A percentile compares a stretch with the other conserved stretches of the same genome.
These are phyloP conservation scores for Buxus sempervirens DNA, from an alignment of 164 flowering plant genomes.

Conservation along the genomic window DNA sequence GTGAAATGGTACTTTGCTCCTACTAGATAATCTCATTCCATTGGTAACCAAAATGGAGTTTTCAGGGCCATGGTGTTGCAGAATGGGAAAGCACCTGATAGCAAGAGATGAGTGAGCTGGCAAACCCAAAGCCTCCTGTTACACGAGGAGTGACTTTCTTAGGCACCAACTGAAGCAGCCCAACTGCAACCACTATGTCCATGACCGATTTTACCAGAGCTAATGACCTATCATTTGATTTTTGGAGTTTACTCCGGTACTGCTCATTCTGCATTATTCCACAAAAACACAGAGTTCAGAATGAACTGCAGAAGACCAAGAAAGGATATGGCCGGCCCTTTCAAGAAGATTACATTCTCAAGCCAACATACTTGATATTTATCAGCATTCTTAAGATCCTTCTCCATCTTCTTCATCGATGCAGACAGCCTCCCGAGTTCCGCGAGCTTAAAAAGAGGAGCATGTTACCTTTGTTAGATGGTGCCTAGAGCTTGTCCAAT, in stretches of 20 bases:
- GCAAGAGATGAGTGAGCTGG: slow-evolving; percentile 86
- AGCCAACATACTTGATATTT: slow-evolving; percentile 49
- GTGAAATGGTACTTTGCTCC: not conserved
- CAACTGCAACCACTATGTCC: slow-evolving; percentile 88
- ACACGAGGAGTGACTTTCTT: slow-evolving; percentile 93
- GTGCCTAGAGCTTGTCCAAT: no score
- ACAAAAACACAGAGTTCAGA: not conserved
- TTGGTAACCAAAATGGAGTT: not conserved
- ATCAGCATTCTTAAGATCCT: slow-evolving; percentile 56
- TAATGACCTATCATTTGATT: slow-evolving; percentile 79
- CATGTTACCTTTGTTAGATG: not conserved
- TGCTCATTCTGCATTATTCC: slow-evolving; percentile 64
- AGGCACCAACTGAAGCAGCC: slow-evolving; percentile 93
- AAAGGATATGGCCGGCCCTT: not conserved
- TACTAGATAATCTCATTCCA: not conserved
- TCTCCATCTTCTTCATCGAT: slow-evolving; percentile 81
- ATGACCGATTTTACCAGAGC: slow-evolving; percentile 70
- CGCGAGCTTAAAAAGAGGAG: slow-evolving; percentile 51
- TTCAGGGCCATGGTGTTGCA: not conserved
- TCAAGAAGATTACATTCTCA: not conserved
- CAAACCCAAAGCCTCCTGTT: slow-evolving; percentile 89
- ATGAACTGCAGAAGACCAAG: not conserved
- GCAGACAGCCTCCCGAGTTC: slow-evolving; percentile 91
- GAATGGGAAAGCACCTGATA: slow-evolving; percentile 65
- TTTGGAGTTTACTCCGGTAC: slow-evolving; percentile 56